These are phyloP conservation scores for Metarhizium robertsii DNA, from an alignment of 2,329 filamentous ascomycete species.

Conservation along the genomic window DNA sequence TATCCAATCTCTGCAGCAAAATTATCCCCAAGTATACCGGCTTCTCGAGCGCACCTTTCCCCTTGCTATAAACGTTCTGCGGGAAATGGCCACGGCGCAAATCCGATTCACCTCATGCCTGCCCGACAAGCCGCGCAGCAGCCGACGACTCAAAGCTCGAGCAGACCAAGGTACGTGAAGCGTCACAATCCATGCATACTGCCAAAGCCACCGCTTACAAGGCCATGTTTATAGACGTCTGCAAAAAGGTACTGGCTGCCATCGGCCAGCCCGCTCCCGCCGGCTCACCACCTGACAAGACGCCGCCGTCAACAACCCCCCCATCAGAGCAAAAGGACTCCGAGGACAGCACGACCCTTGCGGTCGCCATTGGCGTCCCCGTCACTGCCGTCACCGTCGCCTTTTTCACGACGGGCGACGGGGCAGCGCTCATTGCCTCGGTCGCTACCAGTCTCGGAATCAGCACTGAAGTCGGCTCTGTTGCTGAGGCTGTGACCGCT, in stretches of 20 bases:
- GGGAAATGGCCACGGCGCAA: background rate
- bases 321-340: background rate
- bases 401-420: background rate
- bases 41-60: background rate
- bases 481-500: background rate
- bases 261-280: background rate
- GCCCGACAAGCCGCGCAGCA: background rate
- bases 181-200: background rate
- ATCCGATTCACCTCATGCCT: background rate
- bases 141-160: background rate
- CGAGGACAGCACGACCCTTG: background rate
- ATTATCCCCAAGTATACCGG: background rate
- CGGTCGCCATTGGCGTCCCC: background rate
- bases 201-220: background rate
- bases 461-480: background rate
- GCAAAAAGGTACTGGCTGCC: background rate
- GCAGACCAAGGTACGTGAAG: background rate
- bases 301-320: background rate
- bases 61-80: background rate
- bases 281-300: background rate
- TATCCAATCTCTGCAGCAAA: background rate
- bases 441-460: background rate
- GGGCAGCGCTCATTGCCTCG: background rate
- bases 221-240: background rate
- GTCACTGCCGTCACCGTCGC: background rate